Base-by-base conservation (phyloP, 1,284 basidiomycete species). In the Ceratobasidium sp. region DNA sequence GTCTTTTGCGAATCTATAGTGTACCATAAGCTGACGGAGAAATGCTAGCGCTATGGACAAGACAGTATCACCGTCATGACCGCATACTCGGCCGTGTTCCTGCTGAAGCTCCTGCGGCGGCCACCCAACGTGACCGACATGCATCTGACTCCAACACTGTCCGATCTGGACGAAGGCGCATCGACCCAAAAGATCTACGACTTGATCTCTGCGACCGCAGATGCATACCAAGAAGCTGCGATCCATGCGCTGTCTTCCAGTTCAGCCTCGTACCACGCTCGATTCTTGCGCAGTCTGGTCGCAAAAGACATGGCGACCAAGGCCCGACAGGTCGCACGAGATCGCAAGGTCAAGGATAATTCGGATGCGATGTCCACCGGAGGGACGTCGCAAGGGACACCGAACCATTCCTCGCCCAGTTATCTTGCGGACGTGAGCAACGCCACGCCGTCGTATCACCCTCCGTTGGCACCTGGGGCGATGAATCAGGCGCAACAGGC, bases 31-130 rank as follows among this genome's bases (percentile, higher is more conserved):
- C 28, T 61, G 43, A 59, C 30, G 8, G 53, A n/a, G 26, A 46
- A 46, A 36, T 72, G 72, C 18, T 78, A 93, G 92, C 88, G 89
- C 65, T 93, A 93, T 76, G 86, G 89, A 9, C 92, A 93, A 81
- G 92, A 93, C 77, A 88, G 90, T 3, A 87, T 92, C 73, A 89
- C 89, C 3, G 86, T 91, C 55, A 93, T 93, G 92, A 90, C 90
- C 16, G 92, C 91, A 18, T 93, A 93, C 77, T 87, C 89, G 71
- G 91, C 92, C 23, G 88, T 93, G 46, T 89, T 92, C 78, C 80
- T 93, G 70, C 81, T 93, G 71, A 89, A 77, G 75, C 71, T 76
- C 8, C 58, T 76, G 41, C 74, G 74, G 21, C 65, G 74, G 4
- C 72, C 72, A n/a, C 53, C 52, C 18, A 67, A 69, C 71, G 62